Base-by-base conservation (phyloP, 768 basidiomycete genomes). In the Podaxis sp. region DNA sequence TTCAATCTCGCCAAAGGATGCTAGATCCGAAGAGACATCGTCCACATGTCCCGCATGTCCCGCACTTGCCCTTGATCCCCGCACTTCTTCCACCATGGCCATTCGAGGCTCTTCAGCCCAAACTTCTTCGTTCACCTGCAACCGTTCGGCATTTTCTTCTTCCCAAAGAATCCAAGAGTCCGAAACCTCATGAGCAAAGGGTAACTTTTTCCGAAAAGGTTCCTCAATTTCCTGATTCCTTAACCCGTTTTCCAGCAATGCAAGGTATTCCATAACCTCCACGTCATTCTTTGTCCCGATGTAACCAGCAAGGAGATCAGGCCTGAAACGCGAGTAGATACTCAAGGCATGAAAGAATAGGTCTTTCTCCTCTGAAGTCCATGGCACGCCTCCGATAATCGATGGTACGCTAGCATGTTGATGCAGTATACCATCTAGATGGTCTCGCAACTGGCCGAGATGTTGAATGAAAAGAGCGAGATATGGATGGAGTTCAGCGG, bases 291-390 rank as follows among this genome's bases (percentile, higher is more conserved):
- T 91, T 21, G 87, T 85, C 61, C 77, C 77, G n/a, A 93, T 74
- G 52, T 80, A 80, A 4, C 74, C 77, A 0, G 90, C 85, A 53
- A 95, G 88, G 50, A 93, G 79, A 70, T 94, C 93, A 0, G 91
- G 89, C 21, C 90, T 75, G 46, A 89, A 77, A 25, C 89, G 81
- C 18, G 91, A 93, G 71, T 89, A 75, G 1, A 85, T 70, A 27
- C 80, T 72, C 21, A 94, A 71, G 0, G 82, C 87, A 69, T 83
- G 87, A 70, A 93, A 94, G 73, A 94, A 91, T 0, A 68, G 64
- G 27, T 84, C 77, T 62, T 89, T 88, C 67, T 95, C 93, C n/a
- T 73, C 64, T 0, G 78, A 69, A 3, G 87, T 84, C 92, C 92
- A 94, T 61, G 73, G 77, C 40, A 78, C 73, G 66, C 18, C 65